These are phyloP conservation scores for Astrothelium macrocarpum DNA, from an alignment of 495 filamentous ascomycete genomes.

Conservation along the genomic window DNA sequence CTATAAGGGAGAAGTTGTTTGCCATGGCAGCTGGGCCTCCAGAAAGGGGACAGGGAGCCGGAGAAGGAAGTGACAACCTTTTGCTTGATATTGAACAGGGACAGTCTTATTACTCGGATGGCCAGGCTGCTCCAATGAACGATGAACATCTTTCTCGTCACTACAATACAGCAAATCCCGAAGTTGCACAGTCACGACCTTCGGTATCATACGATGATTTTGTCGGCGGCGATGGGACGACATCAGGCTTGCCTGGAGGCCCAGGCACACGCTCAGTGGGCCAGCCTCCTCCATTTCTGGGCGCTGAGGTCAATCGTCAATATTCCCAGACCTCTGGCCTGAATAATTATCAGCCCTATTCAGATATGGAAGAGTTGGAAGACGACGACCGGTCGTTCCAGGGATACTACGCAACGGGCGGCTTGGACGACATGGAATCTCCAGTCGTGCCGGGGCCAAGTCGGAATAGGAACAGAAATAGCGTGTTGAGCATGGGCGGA, in stretches of 20 bases:
- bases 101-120: constrained; percentile 59
- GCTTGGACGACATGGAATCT: constrained; percentile 51
- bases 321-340: constrained; percentile 82
- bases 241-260: constrained; percentile 44
- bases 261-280: constrained; percentile 33
- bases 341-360: constrained; percentile 82
- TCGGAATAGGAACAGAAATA: constrained; percentile 67
- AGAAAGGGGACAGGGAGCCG: constrained; percentile 41
- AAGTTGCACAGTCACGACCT: constrained; percentile 55
- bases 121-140: constrained; percentile 59
- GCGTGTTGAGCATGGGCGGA: constrained; percentile 75
- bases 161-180: constrained; percentile 57
- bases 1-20: background rate
- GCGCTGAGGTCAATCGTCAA: constrained; percentile 33
- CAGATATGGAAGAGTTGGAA: constrained; percentile 67
- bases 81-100: constrained; percentile 65
- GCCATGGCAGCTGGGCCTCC: constrained; percentile 61
- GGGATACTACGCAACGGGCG: constrained; percentile 49
- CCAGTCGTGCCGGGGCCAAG: constrained; percentile 39
- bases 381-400: constrained; percentile 64
- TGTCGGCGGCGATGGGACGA: constrained; percentile 51
- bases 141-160: constrained; percentile 67
- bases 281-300: constrained; percentile 27
- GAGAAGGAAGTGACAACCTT: constrained; percentile 44
- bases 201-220: constrained; percentile 94